A percentile compares a stretch with the other conserved stretches of the same genome.
These are phyloP conservation scores for Zygnema cylindricum DNA, from an alignment of 139 green algal species.

Conservation along the genomic window DNA sequence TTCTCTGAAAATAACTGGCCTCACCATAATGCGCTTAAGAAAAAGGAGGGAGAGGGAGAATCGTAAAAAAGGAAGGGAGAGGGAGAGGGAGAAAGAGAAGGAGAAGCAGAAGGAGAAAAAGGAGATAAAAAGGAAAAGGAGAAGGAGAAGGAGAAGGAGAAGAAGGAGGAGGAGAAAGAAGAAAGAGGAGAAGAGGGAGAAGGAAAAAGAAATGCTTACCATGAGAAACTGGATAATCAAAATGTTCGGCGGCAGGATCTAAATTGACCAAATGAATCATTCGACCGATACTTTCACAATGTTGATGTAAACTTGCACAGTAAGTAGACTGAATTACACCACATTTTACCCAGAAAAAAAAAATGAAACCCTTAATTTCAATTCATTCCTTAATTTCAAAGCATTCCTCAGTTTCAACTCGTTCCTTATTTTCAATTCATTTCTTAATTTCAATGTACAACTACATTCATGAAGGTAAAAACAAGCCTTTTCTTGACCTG, in stretches of 20 bases:
- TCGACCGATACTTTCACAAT: constrained; percentile 86
- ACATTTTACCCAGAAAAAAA: no score
- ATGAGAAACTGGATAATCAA: constrained; percentile 87
- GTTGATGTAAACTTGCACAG: constrained; percentile 86
- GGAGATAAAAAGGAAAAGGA: not conserved
- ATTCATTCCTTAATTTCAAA: no score
- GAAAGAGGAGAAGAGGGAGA: not conserved
- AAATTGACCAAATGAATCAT: constrained; percentile 92
- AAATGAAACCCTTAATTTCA: no score
- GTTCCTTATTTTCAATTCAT: no score
- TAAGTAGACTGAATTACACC: constrained; percentile 99
- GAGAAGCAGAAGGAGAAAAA: not conserved
- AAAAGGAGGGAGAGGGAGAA: no score
- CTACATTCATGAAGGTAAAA: no score
- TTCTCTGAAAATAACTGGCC: no score
- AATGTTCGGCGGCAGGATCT: constrained; percentile 93
- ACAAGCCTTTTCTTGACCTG: no score
- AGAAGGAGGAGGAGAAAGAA: not conserved
- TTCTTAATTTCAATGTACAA: no score
- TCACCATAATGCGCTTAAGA: no score
- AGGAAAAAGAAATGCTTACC: constrained; percentile 31
- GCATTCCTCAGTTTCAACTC: no score
- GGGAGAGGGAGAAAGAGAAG: not conserved
- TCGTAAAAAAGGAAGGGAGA: no score
- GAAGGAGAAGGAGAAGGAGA: not conserved